Conservation (phyloP, 2,329 filamentous ascomycete genomes). For the Claviceps spartinae region DNA sequence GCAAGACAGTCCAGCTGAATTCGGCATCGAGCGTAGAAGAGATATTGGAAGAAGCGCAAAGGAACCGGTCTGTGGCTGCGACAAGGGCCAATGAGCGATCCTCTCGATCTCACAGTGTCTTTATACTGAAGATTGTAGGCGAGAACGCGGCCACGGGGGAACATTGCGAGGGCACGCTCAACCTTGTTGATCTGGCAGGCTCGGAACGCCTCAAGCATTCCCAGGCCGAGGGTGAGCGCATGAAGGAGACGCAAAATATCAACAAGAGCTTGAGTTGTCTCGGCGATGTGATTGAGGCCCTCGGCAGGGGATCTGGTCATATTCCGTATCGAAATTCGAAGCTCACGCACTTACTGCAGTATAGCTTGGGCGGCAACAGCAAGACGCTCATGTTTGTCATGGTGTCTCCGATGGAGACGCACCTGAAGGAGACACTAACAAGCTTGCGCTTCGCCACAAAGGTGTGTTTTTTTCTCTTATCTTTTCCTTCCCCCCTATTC, state of each 20-base stretch:
- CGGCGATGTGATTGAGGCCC: conserved; percentile 84
- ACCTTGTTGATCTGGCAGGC: conserved; percentile 88
- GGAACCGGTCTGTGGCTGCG: conserved; percentile 82
- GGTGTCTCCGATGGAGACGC: conserved; percentile 82
- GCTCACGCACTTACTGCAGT: conserved; percentile 89
- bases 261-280: conserved; percentile 88
- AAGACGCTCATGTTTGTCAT: conserved; percentile 99
- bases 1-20: conserved; percentile 62
- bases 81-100: conserved; percentile 97
- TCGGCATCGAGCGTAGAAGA: conserved; percentile 67
- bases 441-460: conserved; percentile 94
- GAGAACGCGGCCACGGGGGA: conserved; percentile 65
- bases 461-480: conserved; percentile 32
- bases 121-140: conserved; percentile 71
- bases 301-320: conserved; percentile 74
- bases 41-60: conserved; percentile 67
- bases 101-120: conserved; percentile 89
- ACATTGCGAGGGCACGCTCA: conserved; percentile 81
- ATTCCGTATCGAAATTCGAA: conserved; percentile 95
- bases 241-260: conserved; percentile 94
- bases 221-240: conserved; percentile 69
- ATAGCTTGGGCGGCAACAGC: conserved; percentile 85
- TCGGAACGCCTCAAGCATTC: conserved; percentile 84
- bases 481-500: background rate
- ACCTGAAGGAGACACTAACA: conserved; percentile 84